Base-by-base conservation (phyloP, 768 basidiomycete species). In the Lentinula boryana region DNA sequence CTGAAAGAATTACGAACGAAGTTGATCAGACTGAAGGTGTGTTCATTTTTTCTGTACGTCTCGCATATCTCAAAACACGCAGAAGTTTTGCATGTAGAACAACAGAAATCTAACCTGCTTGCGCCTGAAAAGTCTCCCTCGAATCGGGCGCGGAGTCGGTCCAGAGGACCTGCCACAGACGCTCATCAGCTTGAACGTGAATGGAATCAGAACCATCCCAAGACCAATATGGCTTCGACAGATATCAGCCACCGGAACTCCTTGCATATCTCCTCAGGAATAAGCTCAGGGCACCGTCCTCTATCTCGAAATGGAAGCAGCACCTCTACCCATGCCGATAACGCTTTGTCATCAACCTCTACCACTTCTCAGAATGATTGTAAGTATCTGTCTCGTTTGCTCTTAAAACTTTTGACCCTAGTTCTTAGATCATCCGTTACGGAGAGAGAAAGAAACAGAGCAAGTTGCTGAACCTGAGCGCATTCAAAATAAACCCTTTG, bases 281-380 rank as follows among this genome's bases (percentile, higher is more conserved):
- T 63, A 40, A 62, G 52, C 53, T 7, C 7, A 6, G 16, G 31
- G 9, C 50, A 40, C 36, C 58, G 38, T 5, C 38, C 40, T 31
- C 10, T 51, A 8, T 41, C 58, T 38, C 44, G 33, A 36, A 36
- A 32, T 43, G 48, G 40, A 52, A 59, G 44, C 18, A 27, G 6
- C 23, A 18, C n/a, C 13, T 31, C 36, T 3, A 13, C 52, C n/a
- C 56, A 36, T 57, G 79, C 80, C 60, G 77, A 74, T 58, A 68
- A 70, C 58, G 61, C 67, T 58, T 75, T 78, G 9, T 80, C 84
- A 0, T 60, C 74, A 15, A 70, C 74, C 62, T 86, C 83, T 0
- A 58, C 74, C 10, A 70, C 74, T 62, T 86, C 84, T 40, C 78
- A 78, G 61, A 72, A 78, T n/a, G 82, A 84, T 32, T 74, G 85